Base-by-base conservation (phyloP, 2,329 filamentous ascomycete species). In the Torrubiellomyces zombiae region DNA sequence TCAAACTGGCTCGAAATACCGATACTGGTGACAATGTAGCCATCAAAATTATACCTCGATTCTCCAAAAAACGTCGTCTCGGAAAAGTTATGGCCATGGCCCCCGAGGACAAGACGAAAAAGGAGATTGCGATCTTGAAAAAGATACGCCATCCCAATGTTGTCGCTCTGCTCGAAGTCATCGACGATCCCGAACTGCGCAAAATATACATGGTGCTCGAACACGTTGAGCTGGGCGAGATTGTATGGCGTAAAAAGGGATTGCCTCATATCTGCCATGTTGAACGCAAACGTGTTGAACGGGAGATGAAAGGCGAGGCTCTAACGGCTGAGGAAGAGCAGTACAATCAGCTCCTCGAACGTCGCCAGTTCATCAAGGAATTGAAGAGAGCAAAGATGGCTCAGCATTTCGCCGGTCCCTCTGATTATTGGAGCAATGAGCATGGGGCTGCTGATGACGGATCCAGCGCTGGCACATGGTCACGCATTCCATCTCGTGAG, bases 201-300 rank as follows among this genome's bases (percentile, higher is more conserved):
- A 98, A 98, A 55, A 93, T 98, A 33, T 98, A 98, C 55, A 86
- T 98, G 55, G 81, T 95, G 12, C 65, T 98, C 21, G 89, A 98
- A 50, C 86, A 86, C 50, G 85, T 94, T 28, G 82, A 94, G 46
- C 67, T 86, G 20, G 86, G 89, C 25, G 89, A 98, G 53, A 81
- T 98, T 29, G 67, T 82, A 23, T 98, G 89, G 89, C 72, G 89
- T 27, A 86, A 78, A 47, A 82, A 85, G 52, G 86, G 82, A 5
- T 61, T 83, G 6, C 77, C 75, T 28, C 78, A 83, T 41, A 78
- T 95, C 35, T 80, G 80, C 38, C 60, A 73, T 16, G 75, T 83
- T 40, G 89, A 98, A 47, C 79, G 81, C 38, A 65, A 72, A 30
- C 70, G 85, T 28, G 67, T 89, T 37, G 77, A 91, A 44, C 69